Base-by-base conservation (phyloP, 1,139 yeast species). In the Diutina scorzettiae region DNA sequence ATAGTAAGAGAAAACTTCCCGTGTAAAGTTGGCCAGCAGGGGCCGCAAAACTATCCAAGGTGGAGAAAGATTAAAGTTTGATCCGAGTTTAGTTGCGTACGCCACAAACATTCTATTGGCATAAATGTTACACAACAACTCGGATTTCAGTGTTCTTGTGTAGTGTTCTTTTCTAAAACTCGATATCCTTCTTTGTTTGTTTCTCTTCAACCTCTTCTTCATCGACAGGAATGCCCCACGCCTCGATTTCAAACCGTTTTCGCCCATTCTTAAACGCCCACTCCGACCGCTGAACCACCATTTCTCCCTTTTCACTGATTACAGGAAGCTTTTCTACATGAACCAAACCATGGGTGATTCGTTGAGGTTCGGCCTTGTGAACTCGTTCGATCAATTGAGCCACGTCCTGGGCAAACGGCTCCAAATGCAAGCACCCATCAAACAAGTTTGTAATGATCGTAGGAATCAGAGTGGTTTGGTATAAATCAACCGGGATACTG, bases 211-310 rank as follows among this genome's bases (percentile, higher is more conserved):
- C 39, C 11, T 64, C 71, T 16, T 71, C 81, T 30, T 72, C 78
- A 44, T 79, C 87, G 2, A 91, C 95, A 0, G 98, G 97, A 40
- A 91, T 91, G 20, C 95, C 85, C 95, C 96, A 89, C 53, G 79
- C 85, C 49, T 83, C 89, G 45, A 89, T 81, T 53, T 83, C 95
- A 56, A 91, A 86, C 53, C 73, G 78, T 59, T 79, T 78, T 48
- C 83, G 71, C 12, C 95, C 91, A 48, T 86, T 86, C 54, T 81
- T 79, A 62, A 89, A 91, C 3, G 95, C 89, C 58, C 74, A 81
- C 59, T 89, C 96, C 43, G 85, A 81, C 45, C 69, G 68, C 44
- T 78, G 76, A 1, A 77, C 72, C 51, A 76, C 75, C 96, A 87
- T 89, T 51, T 76, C 68, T 0, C 98, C 97, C 37, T 76, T 60